Base-by-base conservation (phyloP, 495 filamentous ascomycete genomes). In the Thermochaetoides thermophila region DNA sequence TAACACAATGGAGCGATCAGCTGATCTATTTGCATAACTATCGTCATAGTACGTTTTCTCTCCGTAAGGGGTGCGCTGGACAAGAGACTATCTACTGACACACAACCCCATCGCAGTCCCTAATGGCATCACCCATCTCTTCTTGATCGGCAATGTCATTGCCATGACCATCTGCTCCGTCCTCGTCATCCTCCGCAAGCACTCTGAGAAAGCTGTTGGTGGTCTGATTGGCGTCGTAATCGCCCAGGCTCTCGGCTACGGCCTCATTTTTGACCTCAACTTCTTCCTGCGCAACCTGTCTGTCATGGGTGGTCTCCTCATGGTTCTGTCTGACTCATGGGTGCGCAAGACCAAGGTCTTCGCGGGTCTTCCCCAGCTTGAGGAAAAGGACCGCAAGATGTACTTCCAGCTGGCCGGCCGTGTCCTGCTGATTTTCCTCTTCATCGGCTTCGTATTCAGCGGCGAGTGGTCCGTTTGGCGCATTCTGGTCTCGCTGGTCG, bases 341-440 rank as follows among this genome's bases (percentile, higher is more conserved):
- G 83, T 94, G 49, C 78, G 87, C 56, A 95, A 95, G 73, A 78
- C 75, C 56, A 94, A 95, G 62, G 85, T 86, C 9, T 93, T 93
- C 27, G 89, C 89, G 17, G 89, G 89, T 25, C 66, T 97, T 37
- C 89, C 89, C 32, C 73, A 81, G 60, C 68, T 96, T 15, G 87
- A 94, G 46, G 89, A 97, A 69, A 95, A 95, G 73, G 91, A 97
- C 56, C 79, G 84, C 55, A 97, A 96, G 71, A 95, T 95, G 84
- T 97, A 97, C 66, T 86, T 97, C 60, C 89, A 96, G 69, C 76
- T 97, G 32, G 89, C 89, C 33, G 89, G 89, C 16, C 74, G 89
- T 40, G 81, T 97, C n/a, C 68, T 97, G 27, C 65, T 97, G 43
- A 95, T 97, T 57, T 92, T 96, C 68, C 67, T 97, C 38, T 97